phyloP scores from a whole-genome alignment of 2,329 filamentous ascomycete species.

The Claviceps pusilla region DNA sequence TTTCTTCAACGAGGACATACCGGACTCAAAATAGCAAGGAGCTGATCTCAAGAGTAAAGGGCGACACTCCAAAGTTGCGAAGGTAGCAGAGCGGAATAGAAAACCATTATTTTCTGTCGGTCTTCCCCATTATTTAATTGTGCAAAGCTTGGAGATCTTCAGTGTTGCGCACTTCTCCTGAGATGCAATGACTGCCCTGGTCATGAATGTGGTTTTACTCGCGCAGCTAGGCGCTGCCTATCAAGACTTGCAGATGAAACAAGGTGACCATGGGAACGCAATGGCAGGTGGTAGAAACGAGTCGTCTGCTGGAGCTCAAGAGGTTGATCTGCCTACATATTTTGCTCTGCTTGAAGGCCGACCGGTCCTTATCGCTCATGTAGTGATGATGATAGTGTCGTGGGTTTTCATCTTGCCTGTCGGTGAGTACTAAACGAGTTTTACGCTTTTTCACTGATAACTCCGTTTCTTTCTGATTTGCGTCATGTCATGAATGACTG shows the following conservation, averaged over 20 bases:
- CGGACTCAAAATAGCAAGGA: neutral
- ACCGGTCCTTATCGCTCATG: constrained; percentile 51
- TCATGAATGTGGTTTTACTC: neutral
- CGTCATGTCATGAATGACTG: neutral
- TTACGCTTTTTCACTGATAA: neutral
- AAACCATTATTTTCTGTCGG: neutral
- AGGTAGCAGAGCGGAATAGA: neutral
- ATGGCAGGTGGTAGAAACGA: neutral
- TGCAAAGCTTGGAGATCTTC: neutral
- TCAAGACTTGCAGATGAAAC: neutral
- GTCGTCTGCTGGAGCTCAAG: neutral
- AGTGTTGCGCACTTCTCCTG: neutral
- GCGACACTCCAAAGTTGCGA: neutral
- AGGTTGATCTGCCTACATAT: constrained; percentile 35
- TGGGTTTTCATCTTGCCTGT: constrained; percentile 63
- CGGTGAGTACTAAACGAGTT: constrained; percentile 33
- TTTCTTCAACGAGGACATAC: neutral
- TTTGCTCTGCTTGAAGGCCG: constrained; percentile 40
- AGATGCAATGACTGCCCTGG: neutral
- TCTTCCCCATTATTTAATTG: neutral
- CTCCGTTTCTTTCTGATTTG: no score
- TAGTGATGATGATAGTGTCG: constrained; percentile 51
- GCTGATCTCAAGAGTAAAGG: neutral
- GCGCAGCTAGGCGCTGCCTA: neutral
- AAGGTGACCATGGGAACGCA: neutral